Evolutionary conservation across 2,329 filamentous ascomycete genomes (phyloP), one percentile per base, ranked within the genome.

Genomic region (Penicillium sp.): DNA sequence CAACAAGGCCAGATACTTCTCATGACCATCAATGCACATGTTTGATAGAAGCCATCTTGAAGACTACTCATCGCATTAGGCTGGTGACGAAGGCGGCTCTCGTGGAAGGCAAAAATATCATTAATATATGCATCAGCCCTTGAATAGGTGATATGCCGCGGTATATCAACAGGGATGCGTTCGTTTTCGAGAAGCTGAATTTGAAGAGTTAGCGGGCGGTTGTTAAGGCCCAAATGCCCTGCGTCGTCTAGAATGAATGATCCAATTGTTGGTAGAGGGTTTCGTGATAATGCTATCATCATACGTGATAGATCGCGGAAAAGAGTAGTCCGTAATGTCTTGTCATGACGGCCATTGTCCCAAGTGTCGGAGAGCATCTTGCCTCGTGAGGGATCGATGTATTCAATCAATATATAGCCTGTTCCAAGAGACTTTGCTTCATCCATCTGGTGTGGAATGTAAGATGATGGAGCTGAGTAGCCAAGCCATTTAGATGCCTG

Each of bases 231-330:
- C 12, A 60, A 29, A 25, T 42, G 41, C 6, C 59, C 50, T 8
- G 53, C 20, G 2, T 54, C 32, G 32, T 62, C 44, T 6, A 67
- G 48, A 9, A 47, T 50, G 10, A 57, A 51, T 7, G 63, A 66
- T 3, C 61, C 61, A 34, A 67, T 66, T 9, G 49, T 45, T 3
- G 54, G 55, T 7, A 61, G 25, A 3, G 57, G 51, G 6, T 42
- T 44, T n/a, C 49, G 41, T 2, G 28, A 34, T 2, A 54, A 5
- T 13, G 26, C 37, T 3, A 57, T 14, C 1, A 54, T 35, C 23
- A 56, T 51, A 0, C 32, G 35, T 7, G 48, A 45, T 8, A 55
- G 35, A 25, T 22, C 32, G 6, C 18, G 39, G 31, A 54, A 56
- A 7, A 59, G 39, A 30, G 52, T 58, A 1, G 14, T 41, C 9